A percentile compares a stretch with the other conserved stretches of the same genome.
Conservation (phyloP, 176 grass and related monocot genomes). For the Ananas comosus region DNA sequence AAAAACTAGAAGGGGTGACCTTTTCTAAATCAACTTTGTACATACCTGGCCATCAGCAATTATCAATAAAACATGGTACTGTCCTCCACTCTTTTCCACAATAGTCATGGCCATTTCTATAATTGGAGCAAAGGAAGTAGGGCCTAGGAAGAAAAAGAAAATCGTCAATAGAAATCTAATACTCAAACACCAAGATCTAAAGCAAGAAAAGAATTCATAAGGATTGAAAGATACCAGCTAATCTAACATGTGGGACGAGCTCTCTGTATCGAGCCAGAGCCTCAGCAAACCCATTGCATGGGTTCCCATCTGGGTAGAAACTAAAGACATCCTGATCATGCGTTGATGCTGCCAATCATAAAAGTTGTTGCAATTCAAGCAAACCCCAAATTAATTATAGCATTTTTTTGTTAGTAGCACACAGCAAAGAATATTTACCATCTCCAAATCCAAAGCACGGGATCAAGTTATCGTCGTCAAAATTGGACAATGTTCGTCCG, state of each 20-base stretch:
- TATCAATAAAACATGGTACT: constrained; percentile 52
- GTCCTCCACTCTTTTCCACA: constrained; percentile 43
- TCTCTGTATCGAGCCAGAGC: constrained; percentile 31
- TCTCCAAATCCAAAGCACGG: constrained; percentile 50
- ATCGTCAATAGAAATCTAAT: not conserved
- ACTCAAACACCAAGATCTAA: constrained; percentile 2
- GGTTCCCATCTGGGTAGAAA: constrained; percentile 31
- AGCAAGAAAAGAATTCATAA: not conserved
- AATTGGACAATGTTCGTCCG: constrained; percentile 28
- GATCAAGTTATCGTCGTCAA: constrained; percentile 42
- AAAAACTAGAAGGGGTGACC: not conserved
- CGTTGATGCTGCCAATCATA: constrained; percentile 23
- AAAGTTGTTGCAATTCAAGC: not conserved
- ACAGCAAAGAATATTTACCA: constrained; percentile 25
- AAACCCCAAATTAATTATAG: not conserved
- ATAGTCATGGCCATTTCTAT: constrained; percentile 48
- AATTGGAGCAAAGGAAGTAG: constrained; percentile 44
- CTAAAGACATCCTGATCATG: constrained; percentile 42
- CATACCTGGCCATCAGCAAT: constrained; percentile 48
- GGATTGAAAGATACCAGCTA: constrained; percentile 19
- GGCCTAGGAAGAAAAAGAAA: constrained; percentile 22
- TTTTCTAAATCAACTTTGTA: not conserved
- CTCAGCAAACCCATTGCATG: constrained; percentile 32
- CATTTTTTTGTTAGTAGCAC: not conserved
- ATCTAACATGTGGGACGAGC: constrained; percentile 25